Evolutionary conservation across 306 rosid genomes (phyloP), one percentile per base, ranked within the genome.

Genomic region (Dryas drummondii): DNA sequence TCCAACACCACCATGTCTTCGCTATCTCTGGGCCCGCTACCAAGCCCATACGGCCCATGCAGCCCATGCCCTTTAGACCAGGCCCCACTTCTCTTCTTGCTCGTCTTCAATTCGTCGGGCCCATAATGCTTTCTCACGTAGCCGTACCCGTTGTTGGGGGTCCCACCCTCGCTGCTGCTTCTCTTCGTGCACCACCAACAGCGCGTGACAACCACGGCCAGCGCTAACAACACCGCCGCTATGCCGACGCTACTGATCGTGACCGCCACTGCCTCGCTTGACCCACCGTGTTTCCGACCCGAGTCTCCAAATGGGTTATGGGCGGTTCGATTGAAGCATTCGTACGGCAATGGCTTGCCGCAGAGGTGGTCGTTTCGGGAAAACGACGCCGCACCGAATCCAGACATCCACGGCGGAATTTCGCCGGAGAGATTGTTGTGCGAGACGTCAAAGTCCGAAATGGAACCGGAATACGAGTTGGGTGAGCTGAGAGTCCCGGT

Each of bases 371-470:
- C 4, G 71, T 72, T 81, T 16, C 78, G 55, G 12, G 16, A 14
- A 19, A 76, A 76, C 60, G 81, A 12, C 58, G 55, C 2, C 22
- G 67, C 78, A 0, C 44, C 41, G 54, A 81, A 81, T 5, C 5
- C 65, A 0, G 74, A 50, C n/a, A 81, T 54, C 64, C 45, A 57
- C 10, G 4, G 7, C 22, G 84, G 78, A n/a, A 81, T 49, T 40
- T 67, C 15, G 0, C 85, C 85, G 49, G 71, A 10, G 76, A 82
- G 81, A 3, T 77, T 62, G 76, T 82, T 82, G 51, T 44, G 1
- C 13, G 79, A 72, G 4, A 73, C 72, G 17, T 82, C 73, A 72
- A 82, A 73, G 7, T 82, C 76, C 41, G 7, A 27, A 7, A 82
- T n/a, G 8, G 48, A 12, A 40, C 6, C 19, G 17, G 71, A 16